Conservation (phyloP, 2,329 filamentous ascomycete species). For the Colletotrichum lini region DNA sequence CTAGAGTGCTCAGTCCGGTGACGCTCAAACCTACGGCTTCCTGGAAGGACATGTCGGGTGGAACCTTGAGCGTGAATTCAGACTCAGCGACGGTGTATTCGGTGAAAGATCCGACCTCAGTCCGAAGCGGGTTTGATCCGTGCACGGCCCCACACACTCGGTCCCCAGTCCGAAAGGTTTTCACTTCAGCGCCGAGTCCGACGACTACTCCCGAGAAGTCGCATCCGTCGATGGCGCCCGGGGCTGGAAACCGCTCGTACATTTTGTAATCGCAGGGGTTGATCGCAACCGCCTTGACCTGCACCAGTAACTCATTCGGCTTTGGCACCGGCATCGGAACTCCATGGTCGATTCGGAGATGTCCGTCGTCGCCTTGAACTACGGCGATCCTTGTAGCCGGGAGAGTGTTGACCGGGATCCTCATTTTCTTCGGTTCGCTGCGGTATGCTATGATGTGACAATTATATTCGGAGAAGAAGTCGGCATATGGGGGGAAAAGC, state of each 20-base stretch:
- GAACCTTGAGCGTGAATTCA: constrained; percentile 39
- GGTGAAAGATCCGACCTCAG: constrained; percentile 44
- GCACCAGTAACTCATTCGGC: constrained; percentile 28
- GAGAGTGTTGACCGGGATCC: neutral
- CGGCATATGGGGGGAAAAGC: too few species aligned
- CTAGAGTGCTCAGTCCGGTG: constrained; percentile 38
- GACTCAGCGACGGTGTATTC: constrained; percentile 39
- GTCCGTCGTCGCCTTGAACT: constrained; percentile 9
- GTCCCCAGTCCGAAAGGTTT: constrained; percentile 45
- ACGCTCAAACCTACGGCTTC: constrained; percentile 43
- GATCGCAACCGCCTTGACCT: constrained; percentile 45
- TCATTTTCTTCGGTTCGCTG: too few species aligned
- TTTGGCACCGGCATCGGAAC: constrained; percentile 1
- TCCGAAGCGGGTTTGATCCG: constrained; percentile 38
- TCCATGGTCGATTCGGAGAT: neutral
- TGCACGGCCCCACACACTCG: constrained; percentile 46
- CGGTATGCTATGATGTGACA: too few species aligned
- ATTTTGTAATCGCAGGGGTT: constrained; percentile 52
- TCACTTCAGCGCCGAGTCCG: constrained; percentile 44
- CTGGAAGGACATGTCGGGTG: constrained; percentile 38
- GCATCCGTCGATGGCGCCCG: constrained; percentile 47
- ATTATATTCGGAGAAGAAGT: too few species aligned
- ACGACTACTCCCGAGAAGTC: constrained; percentile 51
- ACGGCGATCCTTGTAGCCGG: constrained; percentile 1
- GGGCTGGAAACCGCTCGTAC: constrained; percentile 40